phyloP scores from a whole-genome alignment of 1,139 yeast species.

The Saccharomyces hybrid region DNA sequence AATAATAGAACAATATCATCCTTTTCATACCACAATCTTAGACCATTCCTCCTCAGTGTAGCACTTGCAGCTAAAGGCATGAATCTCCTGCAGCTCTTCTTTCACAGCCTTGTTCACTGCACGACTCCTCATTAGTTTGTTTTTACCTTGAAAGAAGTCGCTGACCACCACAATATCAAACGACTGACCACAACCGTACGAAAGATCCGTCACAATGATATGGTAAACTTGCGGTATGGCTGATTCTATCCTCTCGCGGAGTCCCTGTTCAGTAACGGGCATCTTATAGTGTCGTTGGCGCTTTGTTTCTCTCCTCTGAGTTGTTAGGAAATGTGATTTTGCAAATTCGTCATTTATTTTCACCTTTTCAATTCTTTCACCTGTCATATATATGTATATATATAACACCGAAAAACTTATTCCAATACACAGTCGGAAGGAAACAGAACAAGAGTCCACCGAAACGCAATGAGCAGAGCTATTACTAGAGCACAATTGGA shows the following conservation, averaged over 20 bases:
- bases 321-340: not conserved
- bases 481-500: constrained; percentile 34
- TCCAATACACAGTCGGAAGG: constrained; percentile 6
- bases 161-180: constrained; percentile 82
- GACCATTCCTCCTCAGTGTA: constrained; percentile 69
- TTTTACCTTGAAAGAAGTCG: constrained; percentile 64
- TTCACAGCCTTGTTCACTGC: constrained; percentile 71
- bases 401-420: not conserved
- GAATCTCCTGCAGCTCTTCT: constrained; percentile 77
- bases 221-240: constrained; percentile 26
- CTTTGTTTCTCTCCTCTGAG: not conserved
- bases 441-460: not conserved
- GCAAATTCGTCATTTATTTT: not conserved
- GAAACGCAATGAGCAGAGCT: constrained; percentile 17
- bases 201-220: constrained; percentile 37
- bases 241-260: constrained; percentile 20
- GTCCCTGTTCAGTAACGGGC: constrained; percentile 15
- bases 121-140: constrained; percentile 78
- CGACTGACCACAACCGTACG: constrained; percentile 81
- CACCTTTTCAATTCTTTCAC: not conserved
- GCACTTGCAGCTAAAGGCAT: constrained; percentile 91
- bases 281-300: not conserved
- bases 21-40: constrained; percentile 21
- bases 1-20: too few species aligned
- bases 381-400: not conserved